These are phyloP conservation scores for Parasarocladium wereldwijsianum DNA, from an alignment of 2,329 filamentous ascomycete species.

Conservation along the genomic window DNA sequence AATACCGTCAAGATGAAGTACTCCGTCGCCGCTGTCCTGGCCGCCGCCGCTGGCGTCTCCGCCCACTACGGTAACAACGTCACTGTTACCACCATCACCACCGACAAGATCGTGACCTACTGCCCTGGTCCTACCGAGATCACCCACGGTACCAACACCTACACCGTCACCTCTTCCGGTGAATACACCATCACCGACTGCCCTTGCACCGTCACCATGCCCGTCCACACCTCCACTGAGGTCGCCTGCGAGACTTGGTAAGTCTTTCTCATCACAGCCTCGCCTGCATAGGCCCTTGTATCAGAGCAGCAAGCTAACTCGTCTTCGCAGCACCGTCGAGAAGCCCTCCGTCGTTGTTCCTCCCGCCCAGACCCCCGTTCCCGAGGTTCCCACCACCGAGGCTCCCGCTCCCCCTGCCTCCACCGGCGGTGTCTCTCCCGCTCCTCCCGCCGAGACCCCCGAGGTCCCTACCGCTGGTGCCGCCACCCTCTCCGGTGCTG, in stretches of 20 bases:
- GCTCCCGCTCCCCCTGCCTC: slow-evolving; percentile 14
- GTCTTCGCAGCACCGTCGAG: slow-evolving; percentile 2
- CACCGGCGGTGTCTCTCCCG: slow-evolving; percentile 14
- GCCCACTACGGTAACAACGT: slow-evolving; percentile 30
- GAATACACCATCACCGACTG: slow-evolving; percentile 59
- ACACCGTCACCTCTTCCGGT: slow-evolving; percentile 53
- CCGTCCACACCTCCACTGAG: slow-evolving; percentile 34
- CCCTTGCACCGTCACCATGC: slow-evolving; percentile 53
- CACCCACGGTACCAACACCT: slow-evolving; percentile 49
- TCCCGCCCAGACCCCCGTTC: slow-evolving; percentile 14
- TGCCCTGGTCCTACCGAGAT: slow-evolving; percentile 54
- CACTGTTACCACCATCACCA: slow-evolving; percentile 48
- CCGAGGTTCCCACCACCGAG: slow-evolving; percentile 8
- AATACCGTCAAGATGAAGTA: slow-evolving; percentile 51
- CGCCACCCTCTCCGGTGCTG: slow-evolving; percentile 41
- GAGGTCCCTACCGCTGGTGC: slow-evolving; percentile 42
- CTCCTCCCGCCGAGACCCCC: slow-evolving; percentile 22
- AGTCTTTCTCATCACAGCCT: slow-evolving; percentile 8
- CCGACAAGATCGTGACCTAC: slow-evolving; percentile 55
- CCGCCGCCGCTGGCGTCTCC: slow-evolving; percentile 34
- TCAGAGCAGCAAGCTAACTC: too few relatives aligned
- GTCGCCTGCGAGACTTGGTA: slow-evolving; percentile 42
- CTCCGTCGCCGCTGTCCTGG: slow-evolving; percentile 36
- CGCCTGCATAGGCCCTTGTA: too few relatives aligned
- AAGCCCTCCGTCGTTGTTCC: not conserved